Base-by-base conservation (phyloP, 2,329 filamentous ascomycete species). In the Pleoardoris graminearum region DNA sequence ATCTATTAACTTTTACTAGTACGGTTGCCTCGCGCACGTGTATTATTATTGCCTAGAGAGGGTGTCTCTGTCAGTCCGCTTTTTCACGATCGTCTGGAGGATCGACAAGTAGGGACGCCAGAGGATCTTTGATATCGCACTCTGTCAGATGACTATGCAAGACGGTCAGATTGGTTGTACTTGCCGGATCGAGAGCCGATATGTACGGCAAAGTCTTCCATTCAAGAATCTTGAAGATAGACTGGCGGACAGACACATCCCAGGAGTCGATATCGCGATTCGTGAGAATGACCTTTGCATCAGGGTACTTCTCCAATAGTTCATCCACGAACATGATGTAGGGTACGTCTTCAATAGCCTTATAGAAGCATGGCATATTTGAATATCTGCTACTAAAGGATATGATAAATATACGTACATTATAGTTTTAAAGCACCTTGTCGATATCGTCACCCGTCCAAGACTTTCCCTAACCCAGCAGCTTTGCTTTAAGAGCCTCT, bases 241-340 rank as follows among this genome's bases (percentile, higher is more conserved):
- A 63, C n/a, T 63, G 53, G 23, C 58, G 55, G 65, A 68, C 67
- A 22, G 60, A 65, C 0, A 21, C 19, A 29, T 66, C 62, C 68
- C 69, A 72, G 4, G 56, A 59, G 7, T 60, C 60, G 22, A 69
- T 67, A 1, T 50, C 36, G 3, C 67, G 53, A n/a, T 55, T 66
- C 7, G 69, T 72, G 7, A 73, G 50, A 17, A 72, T 69, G 37
- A 72, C 66, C 41, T 70, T 70, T 3, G 69, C 69, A 0, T 66
- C 57, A 6, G 68, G 68, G 14, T 48, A 41, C 4, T 48, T 10
- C 5, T 48, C 46, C 7, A 50, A 17, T 4, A 50, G 29, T 29
- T 50, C 48, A 21, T 50, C 38, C 12, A 50, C 32, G n/a, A 50
- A 50, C n/a, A 27, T 37, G 7, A 50, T 17, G 21, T 44, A 55